Percentiles rank a stretch among this genome's conserved stretches.
Evolutionary conservation across 495 filamentous ascomycete genomes (phyloP).

Genomic region (Tuber calosporum): DNA sequence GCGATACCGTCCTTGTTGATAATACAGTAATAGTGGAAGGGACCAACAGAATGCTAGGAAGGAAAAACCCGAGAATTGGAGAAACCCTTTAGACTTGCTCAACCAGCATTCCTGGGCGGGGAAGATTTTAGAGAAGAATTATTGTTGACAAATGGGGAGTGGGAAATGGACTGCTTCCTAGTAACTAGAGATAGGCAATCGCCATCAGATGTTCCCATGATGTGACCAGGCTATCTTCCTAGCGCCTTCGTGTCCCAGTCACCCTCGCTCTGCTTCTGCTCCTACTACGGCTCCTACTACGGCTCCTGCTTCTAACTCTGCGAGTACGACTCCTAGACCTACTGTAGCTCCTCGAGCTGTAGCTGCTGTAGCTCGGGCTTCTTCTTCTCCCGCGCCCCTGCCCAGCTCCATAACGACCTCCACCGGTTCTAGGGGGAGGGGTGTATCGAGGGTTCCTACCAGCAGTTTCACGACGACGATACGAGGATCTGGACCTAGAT

Average conservation of each 20-base stretch:
- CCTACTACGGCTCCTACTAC: constrained; percentile 33
- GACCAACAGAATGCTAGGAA: not conserved
- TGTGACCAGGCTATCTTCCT: not conserved
- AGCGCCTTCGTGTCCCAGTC: constrained; percentile 29
- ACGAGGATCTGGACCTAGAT: constrained; percentile 48
- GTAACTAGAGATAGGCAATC: not conserved
- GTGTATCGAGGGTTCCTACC: constrained; percentile 42
- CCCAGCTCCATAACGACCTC: constrained; percentile 45
- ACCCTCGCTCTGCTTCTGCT: constrained; percentile 26
- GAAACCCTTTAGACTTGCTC: not conserved
- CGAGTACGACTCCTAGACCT: constrained; percentile 44
- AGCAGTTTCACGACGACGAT: constrained; percentile 47
- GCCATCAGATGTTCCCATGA: not conserved
- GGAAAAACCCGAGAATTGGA: not conserved
- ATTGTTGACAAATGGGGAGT: not conserved
- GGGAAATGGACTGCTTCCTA: not conserved
- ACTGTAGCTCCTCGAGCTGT: constrained; percentile 49
- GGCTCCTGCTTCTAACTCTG: constrained; percentile 41
- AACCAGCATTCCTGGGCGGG: not conserved
- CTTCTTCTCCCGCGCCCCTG: constrained; percentile 47
- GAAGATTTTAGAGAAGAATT: not conserved
- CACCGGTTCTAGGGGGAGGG: constrained; percentile 49
- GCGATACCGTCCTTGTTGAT: not conserved
- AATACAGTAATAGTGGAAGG: not conserved
- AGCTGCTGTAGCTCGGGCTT: constrained; percentile 59